Evolutionary conservation across 2,329 filamentous ascomycete genomes (phyloP).

Genomic region (Colletotrichum liaoningense): DNA sequence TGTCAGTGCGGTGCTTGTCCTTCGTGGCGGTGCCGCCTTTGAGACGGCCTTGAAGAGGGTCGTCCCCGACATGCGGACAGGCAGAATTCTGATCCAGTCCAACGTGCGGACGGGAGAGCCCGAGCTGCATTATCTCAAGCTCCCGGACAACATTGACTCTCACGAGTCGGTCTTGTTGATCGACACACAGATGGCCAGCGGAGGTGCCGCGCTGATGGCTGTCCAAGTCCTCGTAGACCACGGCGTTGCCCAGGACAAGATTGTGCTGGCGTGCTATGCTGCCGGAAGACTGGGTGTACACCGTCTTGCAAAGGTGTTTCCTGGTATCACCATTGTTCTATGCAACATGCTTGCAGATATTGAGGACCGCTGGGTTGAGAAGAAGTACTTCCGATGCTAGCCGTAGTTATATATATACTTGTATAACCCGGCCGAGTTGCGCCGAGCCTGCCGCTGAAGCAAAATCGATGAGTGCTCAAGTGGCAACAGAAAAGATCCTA

Average conservation of each 20-base stretch:
- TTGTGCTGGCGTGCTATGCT: conserved; percentile 93
- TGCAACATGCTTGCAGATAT: conserved; percentile 84
- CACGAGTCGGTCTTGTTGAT: conserved; percentile 88
- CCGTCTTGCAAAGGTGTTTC: conserved; percentile 88
- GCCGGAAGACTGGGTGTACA: conserved; percentile 88
- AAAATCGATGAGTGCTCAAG: background rate
- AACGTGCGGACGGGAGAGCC: conserved; percentile 88
- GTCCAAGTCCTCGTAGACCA: conserved; percentile 96
- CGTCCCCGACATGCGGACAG: conserved; percentile 91
- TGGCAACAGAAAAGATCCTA: conserved; percentile 3
- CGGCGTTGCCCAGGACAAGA: conserved; percentile 84
- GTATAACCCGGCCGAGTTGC: background rate
- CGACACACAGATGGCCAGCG: conserved; percentile 94
- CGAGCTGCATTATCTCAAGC: conserved; percentile 88
- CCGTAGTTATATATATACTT: background rate
- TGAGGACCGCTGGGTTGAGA: conserved; percentile 91
- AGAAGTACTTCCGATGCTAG: conserved; percentile 88
- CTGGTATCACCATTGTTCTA: conserved; percentile 86
- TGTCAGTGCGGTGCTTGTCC: conserved; percentile 86
- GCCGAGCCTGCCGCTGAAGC: background rate
- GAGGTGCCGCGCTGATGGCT: conserved; percentile 89
- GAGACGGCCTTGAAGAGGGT: conserved; percentile 90
- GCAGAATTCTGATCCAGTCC: conserved; percentile 90
- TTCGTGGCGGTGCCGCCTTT: conserved; percentile 89
- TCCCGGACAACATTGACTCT: conserved; percentile 77